These are phyloP conservation scores for Coniochaeta hoffmannii DNA, from an alignment of 2,329 filamentous ascomycete species.

Conservation along the genomic window DNA sequence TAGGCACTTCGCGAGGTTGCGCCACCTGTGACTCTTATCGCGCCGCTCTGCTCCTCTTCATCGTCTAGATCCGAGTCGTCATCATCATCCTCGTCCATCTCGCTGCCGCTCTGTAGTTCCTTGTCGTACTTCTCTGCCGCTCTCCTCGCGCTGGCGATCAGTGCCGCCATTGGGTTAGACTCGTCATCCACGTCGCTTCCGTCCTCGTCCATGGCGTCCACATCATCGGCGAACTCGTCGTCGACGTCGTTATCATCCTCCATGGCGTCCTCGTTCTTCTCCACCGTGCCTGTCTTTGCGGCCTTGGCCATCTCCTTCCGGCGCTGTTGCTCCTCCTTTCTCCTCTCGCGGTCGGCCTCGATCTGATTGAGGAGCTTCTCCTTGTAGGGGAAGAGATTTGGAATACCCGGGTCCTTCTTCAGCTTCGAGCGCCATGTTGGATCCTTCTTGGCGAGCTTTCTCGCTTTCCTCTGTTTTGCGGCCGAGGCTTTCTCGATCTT, in stretches of 20 bases:
- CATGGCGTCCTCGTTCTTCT: slow-evolving; percentile 35
- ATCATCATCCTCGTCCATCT: slow-evolving; percentile 44
- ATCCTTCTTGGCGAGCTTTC: slow-evolving; percentile 90
- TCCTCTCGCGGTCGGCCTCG: slow-evolving; percentile 75
- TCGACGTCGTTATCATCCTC: slow-evolving; percentile 37
- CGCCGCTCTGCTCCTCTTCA: slow-evolving; percentile 40
- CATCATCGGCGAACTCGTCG: slow-evolving; percentile 30
- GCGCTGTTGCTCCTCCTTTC: slow-evolving; percentile 69
- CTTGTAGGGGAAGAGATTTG: slow-evolving; percentile 96
- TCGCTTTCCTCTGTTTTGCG: slow-evolving; percentile 83
- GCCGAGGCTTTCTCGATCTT: slow-evolving; percentile 92
- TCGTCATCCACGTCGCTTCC: slow-evolving; percentile 46
- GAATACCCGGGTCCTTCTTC: slow-evolving; percentile 97
- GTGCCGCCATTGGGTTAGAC: slow-evolving; percentile 85
- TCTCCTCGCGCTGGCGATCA: slow-evolving; percentile 74
- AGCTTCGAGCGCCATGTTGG: slow-evolving; percentile 91
- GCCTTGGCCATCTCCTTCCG: slow-evolving; percentile 67
- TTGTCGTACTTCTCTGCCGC: slow-evolving; percentile 70
- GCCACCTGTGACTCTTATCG: slow-evolving; percentile 40
- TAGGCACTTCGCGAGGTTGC: slow-evolving; percentile 75
- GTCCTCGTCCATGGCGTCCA: slow-evolving; percentile 47
- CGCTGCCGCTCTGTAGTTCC: slow-evolving; percentile 52
- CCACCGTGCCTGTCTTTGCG: slow-evolving; percentile 45
- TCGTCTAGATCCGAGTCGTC: slow-evolving; percentile 49
- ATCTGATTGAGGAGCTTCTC: slow-evolving; percentile 92